Percentiles rank a stretch among this genome's conserved stretches.
These are phyloP conservation scores for Phoma sp. DNA, from an alignment of 2,329 filamentous ascomycete species.

Conservation along the genomic window DNA sequence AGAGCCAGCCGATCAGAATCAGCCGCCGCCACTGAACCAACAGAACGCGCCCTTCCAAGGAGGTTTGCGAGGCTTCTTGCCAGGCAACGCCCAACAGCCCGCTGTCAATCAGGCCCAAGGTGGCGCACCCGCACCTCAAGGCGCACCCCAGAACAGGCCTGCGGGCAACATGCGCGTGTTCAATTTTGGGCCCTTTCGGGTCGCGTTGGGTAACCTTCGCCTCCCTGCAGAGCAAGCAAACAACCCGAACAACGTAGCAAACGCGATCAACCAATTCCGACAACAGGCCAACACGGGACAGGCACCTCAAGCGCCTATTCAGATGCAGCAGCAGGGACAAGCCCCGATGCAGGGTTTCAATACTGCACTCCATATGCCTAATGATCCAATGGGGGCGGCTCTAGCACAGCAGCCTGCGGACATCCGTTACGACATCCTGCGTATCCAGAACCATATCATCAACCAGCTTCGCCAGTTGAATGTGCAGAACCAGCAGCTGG, in stretches of 20 bases:
- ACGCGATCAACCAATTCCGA: slow-evolving; percentile 33
- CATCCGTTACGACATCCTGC: slow-evolving; percentile 45
- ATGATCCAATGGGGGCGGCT: slow-evolving; percentile 26
- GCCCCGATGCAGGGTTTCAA: slow-evolving; percentile 15
- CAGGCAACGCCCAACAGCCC: slow-evolving; percentile 26
- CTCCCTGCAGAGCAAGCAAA: slow-evolving; percentile 35
- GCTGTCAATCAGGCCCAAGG: slow-evolving; percentile 32
- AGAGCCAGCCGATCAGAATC: slow-evolving; percentile 28
- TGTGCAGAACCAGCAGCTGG: slow-evolving; percentile 42
- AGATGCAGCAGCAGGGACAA: slow-evolving; percentile 24
- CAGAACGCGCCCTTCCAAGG: slow-evolving; percentile 23
- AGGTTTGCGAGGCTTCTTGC: slow-evolving; percentile 27
- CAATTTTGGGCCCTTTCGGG: slow-evolving; percentile 45
- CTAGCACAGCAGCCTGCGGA: slow-evolving; percentile 39
- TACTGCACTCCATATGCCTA: slow-evolving; percentile 11
- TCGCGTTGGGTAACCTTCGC: slow-evolving; percentile 44
- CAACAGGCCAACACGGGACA: slow-evolving; percentile 31
- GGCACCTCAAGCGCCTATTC: slow-evolving; percentile 28
- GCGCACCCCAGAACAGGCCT: slow-evolving; percentile 28
- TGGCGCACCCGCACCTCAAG: slow-evolving; percentile 24
- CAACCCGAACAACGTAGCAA: slow-evolving; percentile 30
- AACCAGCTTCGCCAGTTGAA: slow-evolving; percentile 44
- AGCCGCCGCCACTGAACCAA: slow-evolving; percentile 14
- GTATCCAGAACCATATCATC: slow-evolving; percentile 46
- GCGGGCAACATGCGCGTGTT: slow-evolving; percentile 45